Evolutionary conservation across 108 stramenopile species (phyloP).

Genomic region (Cyclotella kingstonii): DNA sequence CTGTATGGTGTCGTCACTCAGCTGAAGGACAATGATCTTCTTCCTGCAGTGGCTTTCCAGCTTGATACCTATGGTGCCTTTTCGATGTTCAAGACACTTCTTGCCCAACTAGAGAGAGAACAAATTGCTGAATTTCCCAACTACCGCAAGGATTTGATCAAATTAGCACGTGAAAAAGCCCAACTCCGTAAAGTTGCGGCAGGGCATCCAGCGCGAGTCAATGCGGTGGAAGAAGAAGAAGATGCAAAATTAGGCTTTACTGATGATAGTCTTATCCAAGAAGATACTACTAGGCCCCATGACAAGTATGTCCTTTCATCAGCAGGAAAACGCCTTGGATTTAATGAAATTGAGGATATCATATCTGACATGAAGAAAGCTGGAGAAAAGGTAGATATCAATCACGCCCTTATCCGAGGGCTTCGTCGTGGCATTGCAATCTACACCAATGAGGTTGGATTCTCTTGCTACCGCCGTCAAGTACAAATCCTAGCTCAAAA

Average conservation of each 20-base stretch:
- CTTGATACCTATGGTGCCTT: slow-evolving; percentile 97
- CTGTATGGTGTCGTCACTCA: slow-evolving; percentile 82
- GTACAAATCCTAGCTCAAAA: slow-evolving; percentile 97
- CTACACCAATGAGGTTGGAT: slow-evolving; percentile 98
- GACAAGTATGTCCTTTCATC: slow-evolving; percentile 93
- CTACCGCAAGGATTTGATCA: slow-evolving; percentile 90
- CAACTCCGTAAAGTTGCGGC: slow-evolving; percentile 89
- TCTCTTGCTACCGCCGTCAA: slow-evolving; percentile 95
- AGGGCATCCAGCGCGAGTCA: slow-evolving; percentile 83
- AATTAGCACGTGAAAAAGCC: slow-evolving; percentile 84
- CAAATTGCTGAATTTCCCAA: slow-evolving; percentile 91
- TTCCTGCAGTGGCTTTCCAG: slow-evolving; percentile 97
- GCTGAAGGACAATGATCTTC: slow-evolving; percentile 80
- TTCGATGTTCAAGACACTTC: slow-evolving; percentile 94
- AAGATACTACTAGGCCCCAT: slow-evolving; percentile 96
- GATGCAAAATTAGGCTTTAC: slow-evolving; percentile 91
- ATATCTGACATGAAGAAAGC: slow-evolving; percentile 93
- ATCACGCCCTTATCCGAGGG: slow-evolving; percentile 96
- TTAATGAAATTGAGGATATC: slow-evolving; percentile 93
- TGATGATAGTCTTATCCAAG: slow-evolving; percentile 78
- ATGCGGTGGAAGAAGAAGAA: slow-evolving; percentile 89
- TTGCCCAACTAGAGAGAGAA: slow-evolving; percentile 84
- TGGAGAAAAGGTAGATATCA: slow-evolving; percentile 84
- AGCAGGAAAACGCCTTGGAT: slow-evolving; percentile 87
- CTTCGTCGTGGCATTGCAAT: slow-evolving; percentile 98